phyloP scores from a whole-genome alignment of 1,284 basidiomycete species.

The Naganishia albida region DNA sequence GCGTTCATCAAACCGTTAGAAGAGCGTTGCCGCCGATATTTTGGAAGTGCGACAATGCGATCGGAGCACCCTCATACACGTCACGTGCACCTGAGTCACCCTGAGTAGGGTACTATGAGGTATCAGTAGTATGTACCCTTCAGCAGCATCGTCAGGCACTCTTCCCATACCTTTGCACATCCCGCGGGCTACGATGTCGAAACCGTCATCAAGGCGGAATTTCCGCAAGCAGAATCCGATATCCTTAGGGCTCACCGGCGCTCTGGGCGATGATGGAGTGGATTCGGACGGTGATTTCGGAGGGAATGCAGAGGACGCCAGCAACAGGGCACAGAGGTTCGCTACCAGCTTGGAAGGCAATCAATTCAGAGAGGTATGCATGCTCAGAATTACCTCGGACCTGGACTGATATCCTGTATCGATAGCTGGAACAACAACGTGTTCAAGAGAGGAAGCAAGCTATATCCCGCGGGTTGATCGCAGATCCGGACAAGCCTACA shows the following conservation, averaged over 20 bases:
- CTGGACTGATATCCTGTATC: neutral
- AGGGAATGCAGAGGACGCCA: slow-evolving; percentile 43
- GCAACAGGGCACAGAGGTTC: slow-evolving; percentile 48
- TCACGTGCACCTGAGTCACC: slow-evolving; percentile 15
- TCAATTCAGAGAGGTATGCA: slow-evolving; percentile 49
- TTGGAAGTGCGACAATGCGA: slow-evolving; percentile 10
- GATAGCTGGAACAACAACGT: slow-evolving; percentile 60
- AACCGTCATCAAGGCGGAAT: slow-evolving; percentile 13
- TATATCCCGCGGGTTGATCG: slow-evolving; percentile 70
- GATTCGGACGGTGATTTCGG: slow-evolving; percentile 20
- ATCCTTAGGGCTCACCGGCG: slow-evolving; percentile 24
- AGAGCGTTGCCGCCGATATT: slow-evolving; percentile 11
- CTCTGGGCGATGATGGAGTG: slow-evolving; percentile 23
- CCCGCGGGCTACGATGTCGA: neutral
- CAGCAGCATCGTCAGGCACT: neutral
- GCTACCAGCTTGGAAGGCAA: slow-evolving; percentile 50
- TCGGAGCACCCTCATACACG: slow-evolving; percentile 7
- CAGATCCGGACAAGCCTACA: slow-evolving; percentile 52
- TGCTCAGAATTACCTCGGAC: neutral
- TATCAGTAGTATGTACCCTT: neutral
- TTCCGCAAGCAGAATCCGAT: slow-evolving; percentile 20
- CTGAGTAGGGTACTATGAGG: too few relatives aligned
- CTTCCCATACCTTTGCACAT: neutral
- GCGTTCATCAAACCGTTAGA: neutral
- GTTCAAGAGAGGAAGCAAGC: slow-evolving; percentile 72